A percentile compares a stretch with the other conserved stretches of the same genome.
phyloP scores from a whole-genome alignment of 306 rosid genomes.

The Glycine latifolia region DNA sequence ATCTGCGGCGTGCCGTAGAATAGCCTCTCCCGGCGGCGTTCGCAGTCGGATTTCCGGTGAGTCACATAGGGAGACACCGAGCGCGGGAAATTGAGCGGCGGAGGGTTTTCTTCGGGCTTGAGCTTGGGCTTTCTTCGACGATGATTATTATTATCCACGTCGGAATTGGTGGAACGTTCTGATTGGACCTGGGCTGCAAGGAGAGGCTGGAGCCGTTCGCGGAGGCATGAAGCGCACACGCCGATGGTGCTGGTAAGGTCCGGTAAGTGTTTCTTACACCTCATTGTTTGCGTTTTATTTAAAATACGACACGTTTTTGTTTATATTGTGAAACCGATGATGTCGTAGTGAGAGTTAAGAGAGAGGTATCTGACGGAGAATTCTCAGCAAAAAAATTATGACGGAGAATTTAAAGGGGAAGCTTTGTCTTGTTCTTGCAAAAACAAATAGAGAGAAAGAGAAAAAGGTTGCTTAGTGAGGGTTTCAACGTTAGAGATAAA shows the following conservation, averaged over 20 bases:
- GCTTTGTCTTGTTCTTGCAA: slow-evolving; percentile 48
- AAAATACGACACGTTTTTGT: slow-evolving; percentile 36
- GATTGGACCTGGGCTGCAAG: slow-evolving; percentile 63
- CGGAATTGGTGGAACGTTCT: not conserved
- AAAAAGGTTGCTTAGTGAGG: slow-evolving; percentile 39
- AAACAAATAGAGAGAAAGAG: not conserved
- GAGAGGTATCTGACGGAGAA: slow-evolving; percentile 45
- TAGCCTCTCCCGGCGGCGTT: slow-evolving; percentile 42
- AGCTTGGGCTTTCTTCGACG: slow-evolving; percentile 33
- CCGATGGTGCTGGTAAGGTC: slow-evolving; percentile 79
- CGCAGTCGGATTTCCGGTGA: slow-evolving; percentile 63
- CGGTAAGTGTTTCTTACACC: slow-evolving; percentile 76
- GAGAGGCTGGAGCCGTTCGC: slow-evolving; percentile 68
- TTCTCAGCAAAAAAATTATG: no score
- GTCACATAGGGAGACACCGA: slow-evolving; percentile 78
- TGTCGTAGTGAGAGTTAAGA: not conserved
- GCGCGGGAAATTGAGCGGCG: slow-evolving; percentile 63
- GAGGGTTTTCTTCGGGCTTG: slow-evolving; percentile 36
- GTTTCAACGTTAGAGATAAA: slow-evolving; percentile 31
- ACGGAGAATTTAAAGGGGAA: slow-evolving; percentile 43
- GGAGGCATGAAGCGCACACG: slow-evolving; percentile 89
- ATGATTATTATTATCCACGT: not conserved
- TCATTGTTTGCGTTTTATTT: slow-evolving; percentile 51
- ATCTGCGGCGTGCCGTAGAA: slow-evolving; percentile 74
- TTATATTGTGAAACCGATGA: not conserved